Evolutionary conservation across 768 basidiomycete species (phyloP).

Genomic region (Strobilomyces confusus): DNA sequence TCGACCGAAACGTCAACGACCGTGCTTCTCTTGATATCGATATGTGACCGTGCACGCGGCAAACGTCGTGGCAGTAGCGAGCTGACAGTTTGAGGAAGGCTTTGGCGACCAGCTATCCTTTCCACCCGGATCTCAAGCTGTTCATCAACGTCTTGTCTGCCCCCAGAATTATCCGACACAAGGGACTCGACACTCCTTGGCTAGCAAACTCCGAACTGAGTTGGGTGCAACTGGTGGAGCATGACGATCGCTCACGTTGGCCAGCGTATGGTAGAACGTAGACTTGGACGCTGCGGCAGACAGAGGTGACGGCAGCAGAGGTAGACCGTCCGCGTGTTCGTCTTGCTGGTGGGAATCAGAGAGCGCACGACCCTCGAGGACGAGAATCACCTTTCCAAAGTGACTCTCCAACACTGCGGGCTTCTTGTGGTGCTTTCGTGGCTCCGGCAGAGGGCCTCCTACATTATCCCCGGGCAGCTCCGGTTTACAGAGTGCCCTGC

Average conservation of each 20-base stretch:
- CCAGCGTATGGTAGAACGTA: constrained; percentile 44
- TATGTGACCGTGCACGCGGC: constrained; percentile 40
- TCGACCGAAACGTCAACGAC: constrained; percentile 49
- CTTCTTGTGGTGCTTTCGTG: constrained; percentile 36
- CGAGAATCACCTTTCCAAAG: constrained; percentile 51
- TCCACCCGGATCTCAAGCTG: constrained; percentile 48
- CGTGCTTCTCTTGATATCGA: constrained; percentile 31
- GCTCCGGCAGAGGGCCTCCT: constrained; percentile 16
- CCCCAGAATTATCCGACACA: constrained; percentile 34
- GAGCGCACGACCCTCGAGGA: neutral
- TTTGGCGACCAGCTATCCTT: constrained; percentile 41
- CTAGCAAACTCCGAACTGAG: constrained; percentile 26
- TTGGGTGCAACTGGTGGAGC: constrained; percentile 3
- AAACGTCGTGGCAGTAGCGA: constrained; percentile 44
- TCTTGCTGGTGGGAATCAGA: constrained; percentile 17
- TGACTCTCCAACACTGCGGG: constrained; percentile 57
- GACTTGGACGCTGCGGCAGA: constrained; percentile 43
- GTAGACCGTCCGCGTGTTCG: constrained; percentile 19
- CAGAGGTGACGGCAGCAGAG: constrained; percentile 30
- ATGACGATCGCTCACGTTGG: constrained; percentile 33
- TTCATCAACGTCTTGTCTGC: constrained; percentile 38
- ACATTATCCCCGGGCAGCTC: constrained; percentile 12
- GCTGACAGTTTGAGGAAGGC: constrained; percentile 40
- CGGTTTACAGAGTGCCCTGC: constrained; percentile 39
- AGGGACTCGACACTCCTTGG: constrained; percentile 44